These are phyloP conservation scores for Phytophthora macrochlamydospora DNA, from an alignment of 352 stramenopile species.

Conservation along the genomic window DNA sequence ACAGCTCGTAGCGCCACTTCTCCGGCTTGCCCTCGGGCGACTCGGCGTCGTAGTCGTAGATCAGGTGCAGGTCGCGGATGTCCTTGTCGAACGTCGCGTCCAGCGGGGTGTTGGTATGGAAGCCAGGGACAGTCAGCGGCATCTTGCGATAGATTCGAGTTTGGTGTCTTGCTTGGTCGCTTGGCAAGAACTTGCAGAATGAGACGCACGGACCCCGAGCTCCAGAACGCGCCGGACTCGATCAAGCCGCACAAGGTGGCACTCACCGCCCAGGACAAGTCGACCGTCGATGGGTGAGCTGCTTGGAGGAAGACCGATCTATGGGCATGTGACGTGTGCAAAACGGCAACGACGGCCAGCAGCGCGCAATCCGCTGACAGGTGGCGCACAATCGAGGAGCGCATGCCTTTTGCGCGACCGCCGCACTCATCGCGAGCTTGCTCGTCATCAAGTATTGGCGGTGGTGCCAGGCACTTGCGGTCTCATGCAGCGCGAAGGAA, in stretches of 20 bases:
- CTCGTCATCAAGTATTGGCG: neutral
- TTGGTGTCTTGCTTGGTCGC: neutral
- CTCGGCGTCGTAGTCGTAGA: constrained; percentile 44
- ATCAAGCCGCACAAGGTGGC: neutral
- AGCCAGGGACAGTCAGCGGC: constrained; percentile 20
- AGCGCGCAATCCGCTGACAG: neutral
- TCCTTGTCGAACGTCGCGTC: constrained; percentile 39
- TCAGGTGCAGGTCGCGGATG: constrained; percentile 36
- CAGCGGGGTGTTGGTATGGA: constrained; percentile 36
- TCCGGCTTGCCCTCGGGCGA: constrained; percentile 32
- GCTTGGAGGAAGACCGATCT: neutral
- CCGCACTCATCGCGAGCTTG: neutral
- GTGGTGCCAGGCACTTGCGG: neutral
- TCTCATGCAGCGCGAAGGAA: neutral
- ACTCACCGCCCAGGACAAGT: neutral
- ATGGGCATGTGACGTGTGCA: neutral
- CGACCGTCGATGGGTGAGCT: neutral
- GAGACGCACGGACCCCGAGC: neutral
- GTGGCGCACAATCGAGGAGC: neutral
- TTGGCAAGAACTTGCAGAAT: constrained; percentile 2
- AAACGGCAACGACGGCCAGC: neutral
- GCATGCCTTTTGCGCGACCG: neutral
- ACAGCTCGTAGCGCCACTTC: constrained; percentile 48
- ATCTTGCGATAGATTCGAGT: neutral
- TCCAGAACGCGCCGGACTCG: neutral